Percentiles rank a stretch among this genome's conserved stretches.
phyloP scores from a whole-genome alignment of 176 grass and related monocot species.

The Zea mays region Zm-B73-REFERENCE-NAM-5.0 NC_050105.1:75975001-75975500 shows the following conservation, averaged over 20 bases:
- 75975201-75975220: conserved; percentile 73
- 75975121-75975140: conserved; percentile 77
- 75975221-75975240: conserved; percentile 73
- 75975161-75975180: conserved; percentile 58
- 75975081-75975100: conserved; percentile 98
- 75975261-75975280: conserved; percentile 87
- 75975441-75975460: conserved; percentile 90
- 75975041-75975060: conserved; percentile 94
- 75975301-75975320: conserved; percentile 92
- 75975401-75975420: conserved; percentile 78
- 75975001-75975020: conserved; percentile 26
- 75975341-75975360: conserved; percentile 64
- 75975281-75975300: conserved; percentile 91
- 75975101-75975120: conserved; percentile 90
- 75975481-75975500: conserved; percentile 60
- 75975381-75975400: conserved; percentile 78
- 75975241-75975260: conserved; percentile 82
- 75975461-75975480: conserved; percentile 73
- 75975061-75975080: conserved; percentile 75
- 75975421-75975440: conserved; percentile 90
- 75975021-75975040: conserved; percentile 47
- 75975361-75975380: conserved; percentile 65
- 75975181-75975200: conserved; percentile 92
- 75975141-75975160: conserved; percentile 62
- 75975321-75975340: conserved; percentile 75